A percentile compares a stretch with the other conserved stretches of the same genome.
Evolutionary conservation across 176 grass and related monocot species (phyloP).

Genomic region (Panicum miliaceum): DNA sequence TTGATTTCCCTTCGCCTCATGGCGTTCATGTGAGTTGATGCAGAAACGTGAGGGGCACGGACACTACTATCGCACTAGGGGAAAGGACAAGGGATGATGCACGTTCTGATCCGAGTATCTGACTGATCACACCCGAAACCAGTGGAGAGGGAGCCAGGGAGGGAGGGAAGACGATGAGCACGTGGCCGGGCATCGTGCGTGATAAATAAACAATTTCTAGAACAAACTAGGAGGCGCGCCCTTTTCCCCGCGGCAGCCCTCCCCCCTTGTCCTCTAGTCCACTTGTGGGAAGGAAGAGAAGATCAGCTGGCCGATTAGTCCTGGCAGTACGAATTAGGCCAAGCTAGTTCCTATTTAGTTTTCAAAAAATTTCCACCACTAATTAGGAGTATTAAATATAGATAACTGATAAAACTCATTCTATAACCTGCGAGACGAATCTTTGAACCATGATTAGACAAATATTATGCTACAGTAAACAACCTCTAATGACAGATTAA

Average conservation of each 20-base stretch:
- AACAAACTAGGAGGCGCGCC: not conserved
- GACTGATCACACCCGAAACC: not conserved
- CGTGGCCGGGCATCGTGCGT: not conserved
- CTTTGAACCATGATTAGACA: no score
- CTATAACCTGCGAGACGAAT: no score
- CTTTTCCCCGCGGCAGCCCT: not conserved
- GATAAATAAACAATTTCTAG: not conserved
- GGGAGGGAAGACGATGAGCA: not conserved
- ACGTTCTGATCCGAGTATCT: not conserved
- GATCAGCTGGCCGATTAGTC: not conserved
- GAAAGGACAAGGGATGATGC: not conserved
- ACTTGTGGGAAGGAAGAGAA: constrained; percentile 2
- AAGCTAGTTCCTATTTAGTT: no score
- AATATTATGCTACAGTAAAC: no score
- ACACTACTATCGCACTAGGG: not conserved
- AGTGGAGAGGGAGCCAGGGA: not conserved
- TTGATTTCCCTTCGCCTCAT: not conserved
- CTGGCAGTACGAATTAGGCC: not conserved
- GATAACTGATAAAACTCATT: no score
- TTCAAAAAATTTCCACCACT: no score
- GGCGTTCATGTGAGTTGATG: constrained; percentile 8
- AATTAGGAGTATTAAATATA: no score
- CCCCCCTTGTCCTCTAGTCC: constrained; percentile 6
- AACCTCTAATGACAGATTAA: no score
- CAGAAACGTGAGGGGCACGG: not conserved